A percentile compares a stretch with the other conserved stretches of the same genome.
These are phyloP conservation scores for Thuidium tamariscinum DNA, from an alignment of 225 moss, liverwort and hornwort genomes.

Conservation along the genomic window DNA sequence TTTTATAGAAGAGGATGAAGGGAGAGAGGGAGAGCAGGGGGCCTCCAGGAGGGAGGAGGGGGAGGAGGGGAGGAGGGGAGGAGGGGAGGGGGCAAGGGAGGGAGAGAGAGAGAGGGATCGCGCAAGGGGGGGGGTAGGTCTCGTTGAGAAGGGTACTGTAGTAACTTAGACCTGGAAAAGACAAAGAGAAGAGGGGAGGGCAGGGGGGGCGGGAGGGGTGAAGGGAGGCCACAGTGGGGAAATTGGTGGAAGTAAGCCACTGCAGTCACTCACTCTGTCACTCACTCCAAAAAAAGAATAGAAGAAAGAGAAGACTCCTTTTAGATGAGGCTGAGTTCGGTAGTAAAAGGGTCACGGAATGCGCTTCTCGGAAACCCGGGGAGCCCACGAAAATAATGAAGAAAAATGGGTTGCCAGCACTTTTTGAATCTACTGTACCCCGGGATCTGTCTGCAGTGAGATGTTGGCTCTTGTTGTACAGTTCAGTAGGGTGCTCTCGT, in stretches of 20 bases:
- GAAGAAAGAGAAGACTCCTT: not conserved
- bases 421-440: no score
- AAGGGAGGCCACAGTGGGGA: not conserved
- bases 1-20: not conserved
- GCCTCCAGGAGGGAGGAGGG: no score
- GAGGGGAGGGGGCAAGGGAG: not conserved
- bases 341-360: not conserved
- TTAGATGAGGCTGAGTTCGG: not conserved
- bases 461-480: not conserved
- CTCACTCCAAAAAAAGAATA: not conserved
- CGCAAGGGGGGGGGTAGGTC: no score
- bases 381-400: not conserved
- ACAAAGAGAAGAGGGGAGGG: no score
- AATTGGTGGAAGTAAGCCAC: no score
- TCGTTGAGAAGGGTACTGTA: not conserved
- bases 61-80: not conserved
- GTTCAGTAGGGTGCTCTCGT: not conserved
- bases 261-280: no score
- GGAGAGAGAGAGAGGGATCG: not conserved
- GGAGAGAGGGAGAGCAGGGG: not conserved
- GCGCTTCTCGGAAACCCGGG: not conserved
- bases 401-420: not conserved
- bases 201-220: not conserved
- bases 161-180: not conserved
- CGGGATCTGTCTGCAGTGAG: not conserved